Conservation (phyloP, 1,284 basidiomycete genomes). For the Neolentinus lepideus region DNA sequence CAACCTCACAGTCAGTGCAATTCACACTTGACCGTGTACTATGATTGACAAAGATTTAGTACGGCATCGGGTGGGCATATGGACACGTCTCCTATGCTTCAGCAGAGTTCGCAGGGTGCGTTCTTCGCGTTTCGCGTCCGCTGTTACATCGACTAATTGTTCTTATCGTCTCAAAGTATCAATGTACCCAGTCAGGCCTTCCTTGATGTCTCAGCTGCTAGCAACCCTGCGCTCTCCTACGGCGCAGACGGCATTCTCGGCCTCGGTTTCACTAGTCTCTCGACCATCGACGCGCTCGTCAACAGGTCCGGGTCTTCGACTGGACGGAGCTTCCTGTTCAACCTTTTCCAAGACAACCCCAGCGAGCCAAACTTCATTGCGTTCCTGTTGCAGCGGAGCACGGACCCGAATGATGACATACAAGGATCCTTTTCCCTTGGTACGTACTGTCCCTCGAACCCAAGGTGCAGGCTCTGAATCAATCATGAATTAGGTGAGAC, state of each 20-base stretch:
- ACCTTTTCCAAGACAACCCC: conserved; percentile 62
- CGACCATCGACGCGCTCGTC: conserved; percentile 53
- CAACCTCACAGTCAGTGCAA: conserved; percentile 20
- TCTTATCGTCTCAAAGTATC: conserved; percentile 46
- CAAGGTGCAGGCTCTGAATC: background rate
- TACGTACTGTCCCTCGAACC: conserved; percentile 18
- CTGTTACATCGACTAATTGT: conserved; percentile 7
- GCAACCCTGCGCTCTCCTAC: conserved; percentile 66
- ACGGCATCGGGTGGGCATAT: conserved; percentile 70
- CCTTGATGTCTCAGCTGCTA: conserved; percentile 49
- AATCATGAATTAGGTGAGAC: conserved; percentile 43
- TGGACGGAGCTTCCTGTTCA: conserved; percentile 67
- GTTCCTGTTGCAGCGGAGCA: conserved; percentile 58
- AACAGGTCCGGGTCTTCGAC: conserved; percentile 47
- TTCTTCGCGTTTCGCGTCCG: conserved; percentile 7
- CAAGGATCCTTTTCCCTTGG: conserved; percentile 67
- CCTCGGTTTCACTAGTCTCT: conserved; percentile 72
- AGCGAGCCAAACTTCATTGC: conserved; percentile 71
- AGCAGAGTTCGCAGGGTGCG: conserved; percentile 63
- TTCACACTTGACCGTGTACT: background rate
- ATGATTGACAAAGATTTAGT: conserved; percentile 31
- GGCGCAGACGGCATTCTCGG: conserved; percentile 69
- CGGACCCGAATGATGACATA: conserved; percentile 41
- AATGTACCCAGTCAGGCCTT: conserved; percentile 58
- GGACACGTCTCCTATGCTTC: conserved; percentile 55